phyloP scores from a whole-genome alignment of 164 flowering plant species.

The Nymphaea colorata region DNA sequence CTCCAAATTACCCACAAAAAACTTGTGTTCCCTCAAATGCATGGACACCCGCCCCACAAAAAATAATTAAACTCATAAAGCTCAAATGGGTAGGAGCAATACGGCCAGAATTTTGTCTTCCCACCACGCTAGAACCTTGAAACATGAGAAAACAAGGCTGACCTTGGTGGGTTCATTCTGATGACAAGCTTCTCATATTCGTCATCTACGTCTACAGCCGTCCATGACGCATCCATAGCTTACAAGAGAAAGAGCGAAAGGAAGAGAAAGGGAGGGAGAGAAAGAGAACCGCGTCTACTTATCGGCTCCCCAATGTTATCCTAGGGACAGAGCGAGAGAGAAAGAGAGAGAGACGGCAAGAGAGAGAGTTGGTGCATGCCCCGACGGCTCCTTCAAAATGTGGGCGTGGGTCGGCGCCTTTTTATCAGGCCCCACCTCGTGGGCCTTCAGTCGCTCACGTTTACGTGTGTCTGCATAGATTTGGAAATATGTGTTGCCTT shows the following conservation, averaged over 20 bases:
- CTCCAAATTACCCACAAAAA: not conserved
- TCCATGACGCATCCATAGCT: constrained; percentile 53
- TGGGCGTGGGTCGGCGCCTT: too few species aligned
- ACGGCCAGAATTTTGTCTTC: not conserved
- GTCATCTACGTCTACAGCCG: constrained; percentile 37
- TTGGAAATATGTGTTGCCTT: too few species aligned
- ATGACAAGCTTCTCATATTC: constrained; percentile 70
- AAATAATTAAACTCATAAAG: not conserved
- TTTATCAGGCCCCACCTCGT: too few species aligned
- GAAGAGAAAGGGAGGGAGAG: not conserved
- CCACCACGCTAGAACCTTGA: not conserved
- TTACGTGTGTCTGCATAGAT: too few species aligned
- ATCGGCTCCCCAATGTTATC: too few species aligned
- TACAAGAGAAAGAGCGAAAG: not conserved
- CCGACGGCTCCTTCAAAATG: not conserved
- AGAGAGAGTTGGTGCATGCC: not conserved
- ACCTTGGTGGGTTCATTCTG: constrained; percentile 90
- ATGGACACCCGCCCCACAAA: not conserved
- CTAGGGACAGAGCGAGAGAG: too few species aligned
- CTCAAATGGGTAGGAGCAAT: not conserved
- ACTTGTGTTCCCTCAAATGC: not conserved
- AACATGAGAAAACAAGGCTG: not conserved
- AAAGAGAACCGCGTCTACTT: too few species aligned
- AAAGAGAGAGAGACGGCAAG: not conserved
- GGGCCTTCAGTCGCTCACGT: too few species aligned